Evolutionary conservation across 176 grass and related monocot species (phyloP).

Genomic region (Poa annua): DNA sequence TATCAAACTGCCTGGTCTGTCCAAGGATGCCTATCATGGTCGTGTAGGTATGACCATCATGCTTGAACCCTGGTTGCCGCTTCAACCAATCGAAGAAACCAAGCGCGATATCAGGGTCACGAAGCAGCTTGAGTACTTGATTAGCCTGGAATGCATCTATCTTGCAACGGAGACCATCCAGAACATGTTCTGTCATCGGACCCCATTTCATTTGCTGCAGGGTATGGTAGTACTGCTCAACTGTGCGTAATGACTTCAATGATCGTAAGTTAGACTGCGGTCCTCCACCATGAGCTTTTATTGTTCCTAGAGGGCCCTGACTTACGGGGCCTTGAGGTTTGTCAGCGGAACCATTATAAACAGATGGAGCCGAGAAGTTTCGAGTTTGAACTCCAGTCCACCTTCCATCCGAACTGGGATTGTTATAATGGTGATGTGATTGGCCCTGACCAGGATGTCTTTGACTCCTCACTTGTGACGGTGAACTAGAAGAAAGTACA

Average conservation of each 20-base stretch:
- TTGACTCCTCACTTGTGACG: slow-evolving; percentile 59
- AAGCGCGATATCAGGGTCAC: slow-evolving; percentile 67
- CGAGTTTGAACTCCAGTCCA: slow-evolving; percentile 44
- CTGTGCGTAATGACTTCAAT: slow-evolving; percentile 56
- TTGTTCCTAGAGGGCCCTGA: slow-evolving; percentile 46
- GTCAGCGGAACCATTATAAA: slow-evolving; percentile 49
- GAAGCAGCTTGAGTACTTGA: slow-evolving; percentile 91
- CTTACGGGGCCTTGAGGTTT: slow-evolving; percentile 50
- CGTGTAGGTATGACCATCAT: slow-evolving; percentile 95
- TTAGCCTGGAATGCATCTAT: slow-evolving; percentile 85
- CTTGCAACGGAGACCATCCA: slow-evolving; percentile 75
- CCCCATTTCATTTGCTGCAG: slow-evolving; percentile 91
- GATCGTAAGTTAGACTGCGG: slow-evolving; percentile 55
- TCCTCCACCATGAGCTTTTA: slow-evolving; percentile 54
- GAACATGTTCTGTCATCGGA: slow-evolving; percentile 67
- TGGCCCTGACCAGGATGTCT: slow-evolving; percentile 45
- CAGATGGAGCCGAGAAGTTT: slow-evolving; percentile 37
- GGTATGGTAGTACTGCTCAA: slow-evolving; percentile 86
- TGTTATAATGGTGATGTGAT: slow-evolving; percentile 57
- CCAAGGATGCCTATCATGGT: slow-evolving; percentile 98
- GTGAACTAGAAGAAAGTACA: slow-evolving; percentile 44
- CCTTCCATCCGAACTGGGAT: slow-evolving; percentile 57
- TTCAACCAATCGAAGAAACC: slow-evolving; percentile 96
- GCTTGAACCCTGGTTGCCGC: slow-evolving; percentile 81
- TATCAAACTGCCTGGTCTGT: slow-evolving; percentile 77